Evolutionary conservation across 306 rosid genomes (phyloP).

Genomic region (Castanea crenata): DNA sequence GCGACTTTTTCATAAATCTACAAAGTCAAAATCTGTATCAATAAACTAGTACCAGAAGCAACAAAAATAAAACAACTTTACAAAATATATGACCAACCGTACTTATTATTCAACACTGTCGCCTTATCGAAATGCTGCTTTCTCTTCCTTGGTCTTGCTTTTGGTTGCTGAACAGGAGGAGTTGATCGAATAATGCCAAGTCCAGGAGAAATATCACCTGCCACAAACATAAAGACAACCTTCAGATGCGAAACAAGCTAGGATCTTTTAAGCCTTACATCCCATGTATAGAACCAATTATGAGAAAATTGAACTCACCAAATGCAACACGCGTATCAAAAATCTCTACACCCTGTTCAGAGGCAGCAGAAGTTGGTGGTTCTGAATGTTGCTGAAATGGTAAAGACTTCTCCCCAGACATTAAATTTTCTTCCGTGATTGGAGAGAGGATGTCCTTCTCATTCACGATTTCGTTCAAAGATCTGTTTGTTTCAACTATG

Average conservation of each 20-base stretch:
- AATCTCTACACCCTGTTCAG: conserved; percentile 33
- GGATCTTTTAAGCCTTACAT: background rate
- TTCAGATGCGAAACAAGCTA: conserved; percentile 5
- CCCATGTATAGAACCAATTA: background rate
- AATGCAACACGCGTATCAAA: conserved; percentile 21
- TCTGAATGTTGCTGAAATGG: conserved; percentile 30
- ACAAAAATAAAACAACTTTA: conserved; percentile 1
- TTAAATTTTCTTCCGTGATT: conserved; percentile 28
- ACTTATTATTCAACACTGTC: conserved; percentile 73
- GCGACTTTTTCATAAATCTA: conserved; percentile 61
- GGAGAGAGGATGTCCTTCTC: conserved; percentile 37
- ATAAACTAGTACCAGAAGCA: conserved; percentile 24
- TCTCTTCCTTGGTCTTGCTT: conserved; percentile 61
- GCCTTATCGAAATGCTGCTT: conserved; percentile 64
- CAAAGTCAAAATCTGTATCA: conserved; percentile 28
- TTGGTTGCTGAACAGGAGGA: conserved; percentile 56
- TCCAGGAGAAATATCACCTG: conserved; percentile 30
- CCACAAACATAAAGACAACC: conserved; percentile 6
- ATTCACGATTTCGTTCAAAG: conserved; percentile 24
- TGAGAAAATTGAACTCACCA: conserved; percentile 34
- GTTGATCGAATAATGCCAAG: conserved; percentile 37
- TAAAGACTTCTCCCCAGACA: conserved; percentile 21
- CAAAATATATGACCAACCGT: conserved; percentile 20
- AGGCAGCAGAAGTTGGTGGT: conserved; percentile 45
- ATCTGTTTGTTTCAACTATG: conserved; percentile 24